Conservation (phyloP, 2,329 filamentous ascomycete genomes). For the Sporothrix mexicana region DNA sequence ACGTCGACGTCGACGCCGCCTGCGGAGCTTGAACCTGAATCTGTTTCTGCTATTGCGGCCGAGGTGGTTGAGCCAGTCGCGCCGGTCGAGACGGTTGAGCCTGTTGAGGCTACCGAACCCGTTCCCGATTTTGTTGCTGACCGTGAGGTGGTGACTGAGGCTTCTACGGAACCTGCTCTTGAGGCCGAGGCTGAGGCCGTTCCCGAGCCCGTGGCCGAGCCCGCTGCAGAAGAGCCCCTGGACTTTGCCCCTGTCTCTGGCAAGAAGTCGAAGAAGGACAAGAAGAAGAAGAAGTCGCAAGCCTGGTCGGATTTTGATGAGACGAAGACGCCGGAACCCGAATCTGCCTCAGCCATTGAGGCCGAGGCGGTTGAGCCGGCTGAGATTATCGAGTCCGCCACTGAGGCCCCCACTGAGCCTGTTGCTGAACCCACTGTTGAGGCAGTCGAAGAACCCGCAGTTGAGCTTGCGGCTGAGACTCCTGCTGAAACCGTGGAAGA, state of each 20-base stretch:
- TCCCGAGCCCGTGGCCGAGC: not conserved
- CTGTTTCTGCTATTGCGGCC: not conserved
- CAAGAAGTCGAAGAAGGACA: constrained; percentile 28
- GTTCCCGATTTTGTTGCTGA: not conserved
- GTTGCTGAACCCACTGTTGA: not conserved
- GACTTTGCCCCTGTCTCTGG: not conserved
- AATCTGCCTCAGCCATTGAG: not conserved
- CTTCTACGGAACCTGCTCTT: not conserved
- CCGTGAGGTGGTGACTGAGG: not conserved
- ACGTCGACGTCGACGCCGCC: not conserved
- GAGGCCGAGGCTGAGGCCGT: not conserved
- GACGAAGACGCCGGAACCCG: not conserved
- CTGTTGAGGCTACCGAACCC: not conserved
- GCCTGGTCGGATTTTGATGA: constrained; percentile 17
- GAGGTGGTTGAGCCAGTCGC: not conserved
- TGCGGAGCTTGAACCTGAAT: not conserved
- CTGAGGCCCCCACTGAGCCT: not conserved
- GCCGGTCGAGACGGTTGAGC: not conserved
- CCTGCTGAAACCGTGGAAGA: constrained; percentile 2
- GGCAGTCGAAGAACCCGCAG: not conserved
- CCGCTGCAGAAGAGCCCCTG: not conserved
- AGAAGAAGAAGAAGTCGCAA: constrained; percentile 26
- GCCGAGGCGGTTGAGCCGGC: not conserved
- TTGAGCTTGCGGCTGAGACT: not conserved
- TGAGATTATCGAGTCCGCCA: not conserved